These are phyloP conservation scores for Apiosordaria backusii DNA, from an alignment of 495 filamentous ascomycete genomes.

Conservation along the genomic window DNA sequence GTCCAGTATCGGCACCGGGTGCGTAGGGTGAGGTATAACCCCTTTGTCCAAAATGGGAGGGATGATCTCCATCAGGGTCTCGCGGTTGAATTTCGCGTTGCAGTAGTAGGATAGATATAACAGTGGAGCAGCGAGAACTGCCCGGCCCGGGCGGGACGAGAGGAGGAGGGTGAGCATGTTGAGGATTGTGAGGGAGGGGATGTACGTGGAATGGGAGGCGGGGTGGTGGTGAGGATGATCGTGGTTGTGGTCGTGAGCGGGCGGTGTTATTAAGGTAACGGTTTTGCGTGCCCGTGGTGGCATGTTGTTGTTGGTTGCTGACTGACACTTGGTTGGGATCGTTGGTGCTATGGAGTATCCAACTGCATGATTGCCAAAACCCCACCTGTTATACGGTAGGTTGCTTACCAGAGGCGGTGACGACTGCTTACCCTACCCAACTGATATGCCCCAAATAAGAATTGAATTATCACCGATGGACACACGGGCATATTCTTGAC, in stretches of 20 bases:
- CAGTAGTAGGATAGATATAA: not conserved
- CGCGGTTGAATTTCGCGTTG: not conserved
- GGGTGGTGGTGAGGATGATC: no score
- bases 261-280: no score
- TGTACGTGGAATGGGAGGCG: not conserved
- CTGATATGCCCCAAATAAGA: not conserved
- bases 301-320: not conserved
- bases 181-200: not conserved
- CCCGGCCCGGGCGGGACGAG: not conserved
- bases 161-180: not conserved
- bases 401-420: not conserved
- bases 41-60: not conserved
- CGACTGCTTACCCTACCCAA: not conserved
- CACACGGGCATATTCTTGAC: not conserved
- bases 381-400: no score
- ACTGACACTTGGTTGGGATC: no score
- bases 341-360: no score
- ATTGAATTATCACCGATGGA: not conserved
- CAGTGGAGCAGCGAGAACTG: not conserved
- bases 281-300: no score
- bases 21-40: not conserved
- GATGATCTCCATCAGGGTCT: not conserved
- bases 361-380: no score
- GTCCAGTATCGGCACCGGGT: not conserved
- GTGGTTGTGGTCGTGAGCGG: no score